Percentiles rank a stretch among this genome's conserved stretches.
These are phyloP conservation scores for Acephala macrosclerotiorum DNA, from an alignment of 2,329 filamentous ascomycete genomes.

Conservation along the genomic window DNA sequence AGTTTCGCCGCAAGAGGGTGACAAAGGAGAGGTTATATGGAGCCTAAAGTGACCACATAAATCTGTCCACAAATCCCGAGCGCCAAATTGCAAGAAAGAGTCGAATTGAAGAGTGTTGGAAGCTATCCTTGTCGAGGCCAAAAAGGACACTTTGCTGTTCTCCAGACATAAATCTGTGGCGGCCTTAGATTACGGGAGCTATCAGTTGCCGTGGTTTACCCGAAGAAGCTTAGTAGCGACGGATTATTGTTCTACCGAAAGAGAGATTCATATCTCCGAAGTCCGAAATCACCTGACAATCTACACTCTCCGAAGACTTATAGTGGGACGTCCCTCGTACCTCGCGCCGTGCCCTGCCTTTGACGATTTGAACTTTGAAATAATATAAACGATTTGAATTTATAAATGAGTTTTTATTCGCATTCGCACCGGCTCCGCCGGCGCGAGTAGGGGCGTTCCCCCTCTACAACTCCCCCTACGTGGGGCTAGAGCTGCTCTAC, in stretches of 20 bases:
- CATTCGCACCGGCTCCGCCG: too few relatives aligned
- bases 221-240: neutral
- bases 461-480: too few relatives aligned
- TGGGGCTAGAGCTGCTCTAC: too few relatives aligned
- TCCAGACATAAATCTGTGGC: conserved; percentile 4
- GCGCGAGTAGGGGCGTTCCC: too few relatives aligned
- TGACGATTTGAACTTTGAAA: too few relatives aligned
- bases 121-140: conserved; percentile 32
- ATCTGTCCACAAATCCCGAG: conserved; percentile 42
- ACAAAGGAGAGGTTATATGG: conserved; percentile 37
- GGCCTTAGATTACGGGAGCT: neutral
- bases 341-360: too few relatives aligned
- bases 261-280: neutral
- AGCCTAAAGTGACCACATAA: conserved; percentile 35
- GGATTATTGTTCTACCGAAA: neutral
- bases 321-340: too few relatives aligned
- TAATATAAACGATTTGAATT: too few relatives aligned
- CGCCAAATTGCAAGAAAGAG: conserved; percentile 28
- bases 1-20: conserved; percentile 24
- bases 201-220: neutral
- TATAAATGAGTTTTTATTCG: too few relatives aligned
- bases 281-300: neutral
- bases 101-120: conserved; percentile 26
- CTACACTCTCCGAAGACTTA: too few relatives aligned
- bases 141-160: conserved; percentile 42